Evolutionary conservation across 2,329 filamentous ascomycete species (phyloP).

Genomic region (Trichoderma brevicompactum): DNA sequence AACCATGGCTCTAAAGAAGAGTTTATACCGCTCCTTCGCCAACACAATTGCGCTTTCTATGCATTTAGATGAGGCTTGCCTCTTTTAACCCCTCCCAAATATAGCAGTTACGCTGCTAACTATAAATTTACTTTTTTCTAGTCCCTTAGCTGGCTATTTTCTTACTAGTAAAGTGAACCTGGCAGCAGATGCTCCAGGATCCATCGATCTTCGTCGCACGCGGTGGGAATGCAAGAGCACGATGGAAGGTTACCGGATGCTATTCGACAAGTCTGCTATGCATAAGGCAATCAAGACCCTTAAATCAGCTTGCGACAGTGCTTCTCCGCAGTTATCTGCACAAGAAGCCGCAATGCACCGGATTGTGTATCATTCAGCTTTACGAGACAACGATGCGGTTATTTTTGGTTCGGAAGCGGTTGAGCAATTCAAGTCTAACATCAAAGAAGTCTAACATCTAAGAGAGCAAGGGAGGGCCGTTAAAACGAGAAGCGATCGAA

Average conservation of each 20-base stretch:
- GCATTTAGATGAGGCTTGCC: too few species aligned
- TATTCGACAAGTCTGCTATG: background rate
- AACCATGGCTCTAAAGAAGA: background rate
- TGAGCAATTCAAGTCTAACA: background rate
- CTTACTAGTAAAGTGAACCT: background rate
- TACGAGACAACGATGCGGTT: background rate
- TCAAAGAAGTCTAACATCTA: too few species aligned
- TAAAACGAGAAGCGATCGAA: too few species aligned
- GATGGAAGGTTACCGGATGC: background rate
- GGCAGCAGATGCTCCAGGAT: too few species aligned
- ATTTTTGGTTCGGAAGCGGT: background rate
- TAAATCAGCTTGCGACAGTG: background rate
- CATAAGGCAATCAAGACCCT: background rate
- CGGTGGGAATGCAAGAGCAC: background rate
- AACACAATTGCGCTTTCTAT: background rate
- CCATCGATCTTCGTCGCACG: background rate
- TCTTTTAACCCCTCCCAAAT: too few species aligned
- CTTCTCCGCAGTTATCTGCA: background rate
- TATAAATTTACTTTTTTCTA: too few species aligned
- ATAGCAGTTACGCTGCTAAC: too few species aligned
- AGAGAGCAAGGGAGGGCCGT: too few species aligned
- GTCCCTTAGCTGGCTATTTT: background rate
- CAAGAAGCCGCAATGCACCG: background rate
- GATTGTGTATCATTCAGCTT: background rate
- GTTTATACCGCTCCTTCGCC: background rate